Percentiles rank a stretch among this genome's conserved stretches.
Evolutionary conservation across 2,329 filamentous ascomycete species (phyloP).

Genomic region (Microdochium trichocladiopsis): DNA sequence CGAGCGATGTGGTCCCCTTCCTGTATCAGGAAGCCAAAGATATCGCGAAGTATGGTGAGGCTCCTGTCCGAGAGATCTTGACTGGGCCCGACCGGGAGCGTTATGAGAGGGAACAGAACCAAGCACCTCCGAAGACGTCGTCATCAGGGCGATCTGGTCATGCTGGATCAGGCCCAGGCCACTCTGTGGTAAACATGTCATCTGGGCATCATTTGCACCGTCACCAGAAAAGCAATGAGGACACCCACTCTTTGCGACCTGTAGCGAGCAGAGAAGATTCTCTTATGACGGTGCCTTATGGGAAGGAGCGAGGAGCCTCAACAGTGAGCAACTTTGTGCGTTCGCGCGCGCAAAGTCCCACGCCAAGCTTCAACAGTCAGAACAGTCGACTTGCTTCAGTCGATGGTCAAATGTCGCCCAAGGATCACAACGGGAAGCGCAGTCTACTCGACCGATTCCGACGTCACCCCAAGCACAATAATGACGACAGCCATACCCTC

Average conservation of each 20-base stretch:
- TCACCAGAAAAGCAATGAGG: slow-evolving; percentile 65
- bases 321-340: slow-evolving; percentile 29
- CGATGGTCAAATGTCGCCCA: slow-evolving; percentile 53
- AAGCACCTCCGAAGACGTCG: slow-evolving; percentile 51
- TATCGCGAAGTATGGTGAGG: slow-evolving; percentile 70
- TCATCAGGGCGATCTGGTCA: slow-evolving; percentile 54
- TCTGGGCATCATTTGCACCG: slow-evolving; percentile 28
- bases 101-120: slow-evolving; percentile 44
- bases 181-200: slow-evolving; percentile 4
- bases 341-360: slow-evolving; percentile 71
- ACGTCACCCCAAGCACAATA: slow-evolving; percentile 43
- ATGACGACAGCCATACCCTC: slow-evolving; percentile 33
- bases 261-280: slow-evolving; percentile 71
- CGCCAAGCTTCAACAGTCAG: slow-evolving; percentile 65
- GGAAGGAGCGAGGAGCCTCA: slow-evolving; percentile 46
- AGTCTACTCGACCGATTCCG: slow-evolving; percentile 43
- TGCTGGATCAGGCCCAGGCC: slow-evolving; percentile 53
- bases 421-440: slow-evolving; percentile 36
- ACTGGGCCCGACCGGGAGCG: slow-evolving; percentile 64
- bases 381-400: slow-evolving; percentile 40
- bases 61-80: slow-evolving; percentile 64
- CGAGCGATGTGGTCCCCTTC: slow-evolving; percentile 95
- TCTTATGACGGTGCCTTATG: slow-evolving; percentile 35
- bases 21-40: slow-evolving; percentile 84
- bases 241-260: slow-evolving; percentile 60